Evolutionary conservation across 352 stramenopile species (phyloP).

Genomic region (Peronosclerospora sorghi): DNA sequence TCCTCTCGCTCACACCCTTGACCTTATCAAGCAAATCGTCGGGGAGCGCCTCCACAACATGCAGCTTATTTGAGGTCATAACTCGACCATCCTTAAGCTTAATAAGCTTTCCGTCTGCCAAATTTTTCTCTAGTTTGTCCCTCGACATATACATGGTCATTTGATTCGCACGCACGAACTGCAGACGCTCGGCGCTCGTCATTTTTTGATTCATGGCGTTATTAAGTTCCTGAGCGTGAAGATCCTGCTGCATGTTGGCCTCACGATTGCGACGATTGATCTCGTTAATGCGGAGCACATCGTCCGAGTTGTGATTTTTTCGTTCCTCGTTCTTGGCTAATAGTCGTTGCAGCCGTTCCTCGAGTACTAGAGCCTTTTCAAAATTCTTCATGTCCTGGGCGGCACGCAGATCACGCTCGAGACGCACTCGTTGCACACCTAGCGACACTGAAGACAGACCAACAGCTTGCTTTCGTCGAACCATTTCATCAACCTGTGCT

Average conservation of each 20-base stretch:
- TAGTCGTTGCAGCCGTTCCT: conserved; percentile 52
- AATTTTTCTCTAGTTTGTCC: conserved; percentile 77
- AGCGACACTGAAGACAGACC: conserved; percentile 55
- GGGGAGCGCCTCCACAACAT: conserved; percentile 69
- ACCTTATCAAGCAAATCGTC: conserved; percentile 57
- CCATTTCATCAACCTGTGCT: conserved; percentile 70
- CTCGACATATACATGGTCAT: conserved; percentile 80
- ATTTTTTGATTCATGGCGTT: conserved; percentile 66
- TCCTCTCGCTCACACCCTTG: conserved; percentile 27
- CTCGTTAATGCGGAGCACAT: conserved; percentile 76
- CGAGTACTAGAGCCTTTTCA: conserved; percentile 67
- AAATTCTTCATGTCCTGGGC: conserved; percentile 84
- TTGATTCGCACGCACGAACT: conserved; percentile 75
- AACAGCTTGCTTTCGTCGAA: conserved; percentile 56
- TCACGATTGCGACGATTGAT: conserved; percentile 79
- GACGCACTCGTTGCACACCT: conserved; percentile 61
- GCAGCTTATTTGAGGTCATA: conserved; percentile 79
- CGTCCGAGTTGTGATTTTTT: conserved; percentile 65
- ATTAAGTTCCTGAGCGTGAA: conserved; percentile 65
- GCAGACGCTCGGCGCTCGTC: conserved; percentile 69
- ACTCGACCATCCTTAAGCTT: conserved; percentile 60
- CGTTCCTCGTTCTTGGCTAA: conserved; percentile 56
- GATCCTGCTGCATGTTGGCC: conserved; percentile 71
- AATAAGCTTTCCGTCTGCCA: conserved; percentile 65
- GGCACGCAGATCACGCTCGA: conserved; percentile 67